Evolutionary conservation across 768 basidiomycete genomes (phyloP).

Genomic region (Naganishia vaughanmartiniae): DNA sequence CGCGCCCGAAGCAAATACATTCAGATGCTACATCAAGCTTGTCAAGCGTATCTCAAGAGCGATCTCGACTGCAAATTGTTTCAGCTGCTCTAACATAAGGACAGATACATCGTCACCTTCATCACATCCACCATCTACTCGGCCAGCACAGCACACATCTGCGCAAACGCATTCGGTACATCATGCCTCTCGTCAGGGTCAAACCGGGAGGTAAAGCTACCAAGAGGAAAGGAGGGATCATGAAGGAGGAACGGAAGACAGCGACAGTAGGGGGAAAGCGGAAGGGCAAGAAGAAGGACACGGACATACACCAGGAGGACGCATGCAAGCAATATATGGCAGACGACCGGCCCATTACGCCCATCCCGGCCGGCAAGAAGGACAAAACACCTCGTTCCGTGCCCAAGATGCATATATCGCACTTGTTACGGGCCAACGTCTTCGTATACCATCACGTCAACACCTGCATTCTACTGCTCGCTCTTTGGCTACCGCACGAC

Average conservation of each 20-base stretch:
- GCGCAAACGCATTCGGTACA: background rate
- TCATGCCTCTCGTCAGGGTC: background rate
- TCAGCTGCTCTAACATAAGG: no score
- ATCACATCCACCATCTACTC: no score
- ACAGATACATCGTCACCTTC: no score
- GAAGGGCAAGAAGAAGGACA: background rate
- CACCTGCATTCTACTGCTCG: background rate
- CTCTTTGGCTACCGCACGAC: background rate
- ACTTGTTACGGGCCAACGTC: background rate
- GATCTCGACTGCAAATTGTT: no score
- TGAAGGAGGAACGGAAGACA: background rate
- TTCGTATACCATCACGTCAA: background rate
- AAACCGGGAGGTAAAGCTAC: background rate
- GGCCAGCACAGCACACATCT: no score
- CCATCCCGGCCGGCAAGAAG: background rate
- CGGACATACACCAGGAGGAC: background rate
- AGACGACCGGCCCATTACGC: background rate
- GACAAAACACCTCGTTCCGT: background rate
- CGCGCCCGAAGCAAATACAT: background rate
- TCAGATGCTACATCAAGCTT: background rate
- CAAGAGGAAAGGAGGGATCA: no score
- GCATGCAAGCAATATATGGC: background rate
- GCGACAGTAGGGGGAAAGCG: background rate
- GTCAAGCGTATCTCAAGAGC: background rate
- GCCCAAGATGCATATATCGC: background rate